A percentile compares a stretch with the other conserved stretches of the same genome.
phyloP scores from a whole-genome alignment of 2,329 filamentous ascomycete species.

The Fusarium subtropicale region DNA sequence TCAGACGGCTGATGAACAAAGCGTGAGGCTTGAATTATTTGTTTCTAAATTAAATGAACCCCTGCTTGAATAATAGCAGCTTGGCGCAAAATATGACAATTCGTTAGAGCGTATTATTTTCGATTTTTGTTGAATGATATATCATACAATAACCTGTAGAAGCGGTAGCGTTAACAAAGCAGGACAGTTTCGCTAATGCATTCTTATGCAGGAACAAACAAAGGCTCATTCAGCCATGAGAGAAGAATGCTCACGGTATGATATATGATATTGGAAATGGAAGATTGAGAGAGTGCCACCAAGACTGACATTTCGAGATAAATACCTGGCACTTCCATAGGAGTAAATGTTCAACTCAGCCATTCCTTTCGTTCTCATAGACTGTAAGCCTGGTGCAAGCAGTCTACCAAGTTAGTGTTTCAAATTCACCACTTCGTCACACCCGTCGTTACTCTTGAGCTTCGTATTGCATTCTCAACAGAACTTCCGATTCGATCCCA shows the following conservation, averaged over 20 bases:
- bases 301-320: neutral
- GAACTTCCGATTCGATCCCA: neutral
- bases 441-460: neutral
- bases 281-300: neutral
- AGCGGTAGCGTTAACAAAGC: conserved; percentile 2
- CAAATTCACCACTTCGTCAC: neutral
- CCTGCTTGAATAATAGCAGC: neutral
- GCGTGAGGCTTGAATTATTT: neutral
- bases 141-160: conserved; percentile 13
- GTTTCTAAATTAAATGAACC: neutral
- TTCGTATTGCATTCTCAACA: neutral
- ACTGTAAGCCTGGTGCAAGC: conserved; percentile 6
- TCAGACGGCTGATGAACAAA: conserved; percentile 11
- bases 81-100: neutral
- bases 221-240: conserved; percentile 13
- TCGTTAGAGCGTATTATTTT: neutral
- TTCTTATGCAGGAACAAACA: conserved; percentile 1
- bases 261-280: conserved; percentile 14
- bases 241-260: conserved; percentile 2
- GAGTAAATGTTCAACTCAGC: neutral
- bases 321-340: conserved; percentile 8
- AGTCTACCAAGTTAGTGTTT: neutral
- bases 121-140: conserved; percentile 17
- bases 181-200: neutral
- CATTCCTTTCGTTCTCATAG: neutral